These are phyloP conservation scores for Aspergillus pseudoterreus DNA, from an alignment of 2,329 filamentous ascomycete genomes.

Conservation along the genomic window DNA sequence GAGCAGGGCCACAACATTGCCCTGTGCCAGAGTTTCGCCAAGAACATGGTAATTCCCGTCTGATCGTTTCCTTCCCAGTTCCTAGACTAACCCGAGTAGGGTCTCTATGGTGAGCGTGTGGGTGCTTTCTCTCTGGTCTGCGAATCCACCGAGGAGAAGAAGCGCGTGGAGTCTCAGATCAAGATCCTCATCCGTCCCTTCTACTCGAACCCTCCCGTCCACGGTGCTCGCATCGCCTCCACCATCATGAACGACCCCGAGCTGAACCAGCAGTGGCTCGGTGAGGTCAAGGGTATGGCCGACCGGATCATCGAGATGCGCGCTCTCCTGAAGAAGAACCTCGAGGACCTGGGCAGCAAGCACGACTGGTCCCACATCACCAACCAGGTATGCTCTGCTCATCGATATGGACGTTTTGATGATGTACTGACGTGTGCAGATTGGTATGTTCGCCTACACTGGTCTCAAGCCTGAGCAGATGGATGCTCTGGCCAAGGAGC, in stretches of 20 bases:
- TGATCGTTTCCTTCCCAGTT: not conserved
- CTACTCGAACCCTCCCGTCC: slow-evolving; percentile 97
- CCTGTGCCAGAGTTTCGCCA: slow-evolving; percentile 92
- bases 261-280: slow-evolving; percentile 91
- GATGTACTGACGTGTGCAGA: slow-evolving; percentile 44
- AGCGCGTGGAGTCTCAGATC: slow-evolving; percentile 93
- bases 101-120: slow-evolving; percentile 96
- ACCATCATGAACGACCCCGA: slow-evolving; percentile 82
- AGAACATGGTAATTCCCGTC: slow-evolving; percentile 76
- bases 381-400: slow-evolving; percentile 56
- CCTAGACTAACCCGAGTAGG: slow-evolving; percentile 48
- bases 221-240: slow-evolving; percentile 90
- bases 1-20: slow-evolving; percentile 84
- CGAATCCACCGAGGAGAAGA: slow-evolving; percentile 82
- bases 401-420: not conserved
- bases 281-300: slow-evolving; percentile 97
- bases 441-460: slow-evolving; percentile 99
- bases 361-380: slow-evolving; percentile 99
- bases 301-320: slow-evolving; percentile 99
- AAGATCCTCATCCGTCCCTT: slow-evolving; percentile 96
- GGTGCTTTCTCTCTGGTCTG: slow-evolving; percentile 93
- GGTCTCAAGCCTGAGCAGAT: slow-evolving; percentile 88
- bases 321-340: slow-evolving; percentile 85
- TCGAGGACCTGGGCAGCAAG: slow-evolving; percentile 91
- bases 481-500: slow-evolving; percentile 85